phyloP scores from a whole-genome alignment of 305 asterid genomes.

The Caryopteris hybrid region DNA sequence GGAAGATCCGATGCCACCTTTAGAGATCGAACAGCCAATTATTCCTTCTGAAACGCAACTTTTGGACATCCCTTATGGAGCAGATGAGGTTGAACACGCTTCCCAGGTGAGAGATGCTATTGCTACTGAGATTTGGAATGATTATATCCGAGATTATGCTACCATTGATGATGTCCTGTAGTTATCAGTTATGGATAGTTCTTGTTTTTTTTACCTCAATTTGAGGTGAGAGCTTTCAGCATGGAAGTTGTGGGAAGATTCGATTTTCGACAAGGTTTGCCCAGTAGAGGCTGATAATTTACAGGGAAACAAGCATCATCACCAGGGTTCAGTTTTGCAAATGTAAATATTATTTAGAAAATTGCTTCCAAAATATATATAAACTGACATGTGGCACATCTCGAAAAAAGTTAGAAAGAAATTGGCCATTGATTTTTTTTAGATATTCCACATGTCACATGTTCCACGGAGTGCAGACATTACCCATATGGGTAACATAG shows the following conservation, averaged over 20 bases:
- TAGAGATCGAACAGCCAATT: slow-evolving; percentile 19
- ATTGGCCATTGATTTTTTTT: too few relatives aligned
- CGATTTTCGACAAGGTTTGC: background rate
- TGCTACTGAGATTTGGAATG: slow-evolving; percentile 42
- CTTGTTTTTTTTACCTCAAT: background rate
- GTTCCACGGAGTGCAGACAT: too few relatives aligned
- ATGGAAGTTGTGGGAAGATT: background rate
- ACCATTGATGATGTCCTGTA: slow-evolving; percentile 18
- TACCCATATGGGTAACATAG: too few relatives aligned
- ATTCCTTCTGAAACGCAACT: slow-evolving; percentile 14
- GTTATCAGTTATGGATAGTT: slow-evolving; percentile 5
- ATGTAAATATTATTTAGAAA: background rate
- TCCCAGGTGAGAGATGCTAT: slow-evolving; percentile 29
- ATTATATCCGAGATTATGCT: slow-evolving; percentile 25
- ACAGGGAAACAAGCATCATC: background rate
- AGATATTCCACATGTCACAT: too few relatives aligned
- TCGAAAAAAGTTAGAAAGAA: too few relatives aligned
- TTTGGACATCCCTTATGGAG: slow-evolving; percentile 18
- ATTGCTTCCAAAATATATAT: background rate
- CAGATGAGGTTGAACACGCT: slow-evolving; percentile 23
- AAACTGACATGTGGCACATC: too few relatives aligned
- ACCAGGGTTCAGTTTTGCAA: background rate
- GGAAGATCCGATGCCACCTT: slow-evolving; percentile 31
- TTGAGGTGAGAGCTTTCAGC: background rate
- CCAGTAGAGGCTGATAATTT: background rate